Evolutionary conservation across 257 asterid species (phyloP), one percentile per base, ranked within the genome.

Genomic region (Anisodus acutangulus): DNA sequence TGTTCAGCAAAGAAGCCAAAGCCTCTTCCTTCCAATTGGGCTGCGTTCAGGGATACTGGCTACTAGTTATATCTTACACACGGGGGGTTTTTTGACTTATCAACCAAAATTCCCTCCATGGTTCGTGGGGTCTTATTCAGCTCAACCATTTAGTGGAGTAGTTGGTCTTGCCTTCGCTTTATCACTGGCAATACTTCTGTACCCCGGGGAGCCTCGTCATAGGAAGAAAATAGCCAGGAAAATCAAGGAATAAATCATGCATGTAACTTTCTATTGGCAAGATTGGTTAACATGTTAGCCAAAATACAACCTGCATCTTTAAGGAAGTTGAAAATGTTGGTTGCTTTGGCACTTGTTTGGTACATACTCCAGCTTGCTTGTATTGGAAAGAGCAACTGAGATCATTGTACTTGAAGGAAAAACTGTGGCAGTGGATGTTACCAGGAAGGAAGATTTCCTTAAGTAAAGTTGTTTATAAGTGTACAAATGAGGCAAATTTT

Each of bases 111-210:
- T 86, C 51, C 98, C 97, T 59, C 84, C 85, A 41, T 97, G 97
- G 99, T 79, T 90, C 39, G 86, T 91, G 2, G 97, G 97, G 16
- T 88, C 89, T 84, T 92, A 86, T 91, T 92, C 98, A 83, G 90
- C 88, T 81, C 94, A 93, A 83, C 98, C 98, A 78, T 95, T 93
- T 81, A 90, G 98, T 85, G 99, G 99, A 82, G 88, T 91, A n/a
- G 91, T 90, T 78, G 99, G 99, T 59, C 69, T 97, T 58, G 90
- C 88, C 63, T 85, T 92, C 83, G 85, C 96, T 69, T 86, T 91
- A 58, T 51, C 85, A 63, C 80, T 93, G 94, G 95, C 91, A 22
- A 85, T 88, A 68, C 74, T 93, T 81, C 87, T 93, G 80, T 93
- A 91, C 79, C 97, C 97, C 10, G 82, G 88, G 74, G 89, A 85